Evolutionary conservation across 2,329 filamentous ascomycete species (phyloP), one percentile per base, ranked within the genome.

Genomic region (Setomelanomma holmii): DNA sequence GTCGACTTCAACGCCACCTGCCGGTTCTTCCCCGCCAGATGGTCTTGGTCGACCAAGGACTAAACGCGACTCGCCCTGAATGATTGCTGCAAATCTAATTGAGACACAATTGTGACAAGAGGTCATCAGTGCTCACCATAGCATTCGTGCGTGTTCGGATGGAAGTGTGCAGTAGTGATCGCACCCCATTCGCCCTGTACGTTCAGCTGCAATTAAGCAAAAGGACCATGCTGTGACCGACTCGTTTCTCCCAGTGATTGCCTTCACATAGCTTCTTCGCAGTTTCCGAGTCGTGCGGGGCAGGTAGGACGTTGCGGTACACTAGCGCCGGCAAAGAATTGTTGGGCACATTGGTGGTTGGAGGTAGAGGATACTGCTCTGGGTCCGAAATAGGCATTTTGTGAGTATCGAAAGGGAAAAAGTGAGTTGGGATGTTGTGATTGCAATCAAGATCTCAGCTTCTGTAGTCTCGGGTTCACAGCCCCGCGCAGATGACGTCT

Each of bases 101-200:
- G 27, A 30, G 27, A 3, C 2, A 10, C 5, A 30, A 14, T 30
- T 10, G 10, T 8, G 27, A 8, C 10, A 14, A 30, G 27, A 14
- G 27, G 27, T 6, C 14, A 10, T 3, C 14, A 8, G 4, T 16
- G 40, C 33, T 4, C 39, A 68, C 71, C 72, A 51, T 76, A 76
- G 50, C 71, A 75, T 54, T 76, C 72, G 55, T 76, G 72, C 4
- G 71, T 71, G 22, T 75, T 73, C n/a, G 67, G 68, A 56, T 76
- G 73, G 50, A 73, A 75, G 54, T 72, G 67, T 22, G 54, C 54
- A 5, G 42, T 51, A 5, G 45, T 45, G 33, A 68, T 67, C 42
- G 62, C 59, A 8, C 67, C 67, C 65, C 64, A 71, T 42, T 53
- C 55, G 23, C 66, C 66, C 53, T 66, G 14, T 17, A 33, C 24